phyloP scores from a whole-genome alignment of 2,329 filamentous ascomycete species.

The Madurella fahalii region DNA sequence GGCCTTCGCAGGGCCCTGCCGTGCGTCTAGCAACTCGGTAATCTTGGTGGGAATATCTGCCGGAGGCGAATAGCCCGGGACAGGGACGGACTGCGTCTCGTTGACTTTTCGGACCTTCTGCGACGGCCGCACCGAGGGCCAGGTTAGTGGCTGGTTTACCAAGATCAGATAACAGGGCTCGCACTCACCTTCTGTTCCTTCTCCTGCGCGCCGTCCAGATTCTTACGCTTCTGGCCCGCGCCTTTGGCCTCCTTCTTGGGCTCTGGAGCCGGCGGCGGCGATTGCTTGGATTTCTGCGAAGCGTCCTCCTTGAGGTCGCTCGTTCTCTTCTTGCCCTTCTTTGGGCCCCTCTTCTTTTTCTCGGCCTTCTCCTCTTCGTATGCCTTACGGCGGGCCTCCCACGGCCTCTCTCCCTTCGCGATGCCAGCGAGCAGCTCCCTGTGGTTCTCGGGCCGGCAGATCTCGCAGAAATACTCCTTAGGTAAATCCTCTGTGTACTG shows the following conservation, averaged over 20 bases:
- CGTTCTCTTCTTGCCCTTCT: conserved; percentile 60
- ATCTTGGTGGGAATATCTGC: conserved; percentile 49
- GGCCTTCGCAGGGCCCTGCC: conserved; percentile 65
- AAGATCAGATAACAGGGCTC: background rate
- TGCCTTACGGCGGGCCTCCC: conserved; percentile 66
- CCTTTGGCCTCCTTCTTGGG: conserved; percentile 40
- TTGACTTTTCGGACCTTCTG: conserved; percentile 55
- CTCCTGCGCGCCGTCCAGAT: conserved; percentile 53
- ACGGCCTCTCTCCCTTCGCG: conserved; percentile 75
- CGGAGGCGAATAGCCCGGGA: conserved; percentile 44
- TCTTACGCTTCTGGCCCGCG: conserved; percentile 53
- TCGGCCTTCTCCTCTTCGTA: conserved; percentile 60
- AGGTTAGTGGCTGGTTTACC: conserved; percentile 11
- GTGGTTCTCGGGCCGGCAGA: conserved; percentile 81
- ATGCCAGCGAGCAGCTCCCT: conserved; percentile 75
- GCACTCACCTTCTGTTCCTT: conserved; percentile 45
- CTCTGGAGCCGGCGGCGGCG: conserved; percentile 31
- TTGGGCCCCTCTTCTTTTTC: conserved; percentile 61
- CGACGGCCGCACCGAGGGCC: conserved; percentile 32
- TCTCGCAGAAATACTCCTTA: conserved; percentile 87
- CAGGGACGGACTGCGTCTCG: conserved; percentile 41
- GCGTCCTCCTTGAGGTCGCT: conserved; percentile 58
- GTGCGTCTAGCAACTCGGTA: conserved; percentile 54
- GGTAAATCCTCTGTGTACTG: conserved; percentile 74
- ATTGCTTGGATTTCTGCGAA: conserved; percentile 37